Base-by-base conservation (phyloP, 2,329 filamentous ascomycete genomes). In the Trichoderma polysporum region DNA sequence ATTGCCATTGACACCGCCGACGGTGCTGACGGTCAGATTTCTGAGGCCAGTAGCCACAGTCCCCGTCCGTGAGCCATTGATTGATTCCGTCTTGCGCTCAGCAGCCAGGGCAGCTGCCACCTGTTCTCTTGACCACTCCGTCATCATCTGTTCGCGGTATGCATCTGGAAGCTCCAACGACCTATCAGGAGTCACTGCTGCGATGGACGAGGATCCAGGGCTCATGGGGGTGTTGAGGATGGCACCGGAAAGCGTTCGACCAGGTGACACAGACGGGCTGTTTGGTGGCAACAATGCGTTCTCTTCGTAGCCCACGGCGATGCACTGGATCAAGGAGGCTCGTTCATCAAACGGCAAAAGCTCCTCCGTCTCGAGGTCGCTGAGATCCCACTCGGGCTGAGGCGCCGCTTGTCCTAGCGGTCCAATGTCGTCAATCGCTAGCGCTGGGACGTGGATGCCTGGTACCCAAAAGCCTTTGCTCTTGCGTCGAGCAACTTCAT, bases 401-500 rank as follows among this genome's bases (percentile, higher is more conserved):
- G 78, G 77, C 67, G 74, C 79, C 56, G 76, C 75, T 70, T 79
- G 75, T 27, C 85, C 84, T 2, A 85, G 84, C 3, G 81, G 83
- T 10, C 83, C 83, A 50, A 94, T 87, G 19, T 84, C 80, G 22
- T 90, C 85, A 12, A 94, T 75, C 0, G 84, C 77, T 25, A 89
- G 82, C 3, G 92, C 85, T 1, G 94, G 94, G 19, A 94, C 79
- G 22, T 86, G 84, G 49, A 97, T 84, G 56, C 85, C 88, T 66
- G 92, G 86, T 27, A 94, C 84, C 94, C 94, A 98, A 68, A 95
- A 86, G 25, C 88, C 85, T 74, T 91, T 90, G 72, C 84, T 88
- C 74, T 89, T 90, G 45, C 94, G 86, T 59, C 91, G 86, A 12
- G 86, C 83, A 67, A 97, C 91, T 76, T 97, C 94, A 66, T 87